Percentiles rank a stretch among this genome's conserved stretches.
phyloP scores from a whole-genome alignment of 805 yeast genomes.

The Pichia exigua region DNA sequence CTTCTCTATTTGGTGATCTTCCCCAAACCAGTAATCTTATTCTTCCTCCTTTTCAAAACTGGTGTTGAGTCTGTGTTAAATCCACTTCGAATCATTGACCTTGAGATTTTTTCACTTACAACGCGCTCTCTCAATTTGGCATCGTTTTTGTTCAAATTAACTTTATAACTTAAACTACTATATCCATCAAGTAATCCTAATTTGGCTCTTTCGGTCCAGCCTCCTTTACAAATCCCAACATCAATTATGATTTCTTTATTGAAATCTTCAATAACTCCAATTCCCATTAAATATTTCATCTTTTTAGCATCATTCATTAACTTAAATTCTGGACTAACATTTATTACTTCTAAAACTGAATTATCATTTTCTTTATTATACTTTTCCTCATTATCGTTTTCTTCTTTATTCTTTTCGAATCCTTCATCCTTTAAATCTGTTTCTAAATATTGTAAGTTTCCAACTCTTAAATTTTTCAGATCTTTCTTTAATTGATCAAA shows the following conservation, averaged over 20 bases:
- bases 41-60: neutral
- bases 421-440: slow-evolving; percentile 2
- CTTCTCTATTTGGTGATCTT: neutral
- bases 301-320: slow-evolving; percentile 10
- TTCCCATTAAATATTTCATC: slow-evolving; percentile 1
- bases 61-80: neutral
- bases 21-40: neutral
- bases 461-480: neutral
- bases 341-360: neutral
- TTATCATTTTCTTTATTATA: neutral
- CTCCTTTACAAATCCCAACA: slow-evolving; percentile 4
- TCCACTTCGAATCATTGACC: neutral
- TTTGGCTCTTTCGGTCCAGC: slow-evolving; percentile 7
- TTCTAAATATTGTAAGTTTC: slow-evolving; percentile 10
- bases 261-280: neutral
- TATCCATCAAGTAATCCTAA: neutral
- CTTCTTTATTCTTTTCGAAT: neutral
- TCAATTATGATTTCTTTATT: slow-evolving; percentile 1
- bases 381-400: too few species aligned
- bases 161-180: neutral
- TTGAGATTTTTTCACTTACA: neutral
- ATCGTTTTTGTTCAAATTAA: neutral
- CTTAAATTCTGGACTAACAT: slow-evolving; percentile 3
- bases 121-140: neutral
- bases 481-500: slow-evolving; percentile 7